Percentiles rank a stretch among this genome's conserved stretches.
Conservation (phyloP, 345 rosid genomes). For the Eucalyptus guilfoylei region DNA sequence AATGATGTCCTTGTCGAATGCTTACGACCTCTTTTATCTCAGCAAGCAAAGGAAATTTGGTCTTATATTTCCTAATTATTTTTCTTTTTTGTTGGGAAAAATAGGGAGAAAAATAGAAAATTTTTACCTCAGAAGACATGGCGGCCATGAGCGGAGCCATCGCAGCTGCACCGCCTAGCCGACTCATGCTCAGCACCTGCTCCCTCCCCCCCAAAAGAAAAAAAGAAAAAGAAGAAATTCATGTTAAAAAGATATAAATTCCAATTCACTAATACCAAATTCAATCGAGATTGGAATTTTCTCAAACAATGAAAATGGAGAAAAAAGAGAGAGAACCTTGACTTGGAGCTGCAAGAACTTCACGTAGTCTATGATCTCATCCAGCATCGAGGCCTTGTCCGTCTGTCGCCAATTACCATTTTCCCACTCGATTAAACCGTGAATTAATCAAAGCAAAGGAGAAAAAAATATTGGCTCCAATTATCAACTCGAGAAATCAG, state of each 20-base stretch:
- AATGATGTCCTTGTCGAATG: too few species aligned
- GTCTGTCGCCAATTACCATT: constrained; percentile 34
- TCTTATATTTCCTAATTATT: neutral
- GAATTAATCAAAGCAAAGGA: too few species aligned
- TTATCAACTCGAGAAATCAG: neutral
- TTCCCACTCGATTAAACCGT: neutral
- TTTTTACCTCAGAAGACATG: constrained; percentile 53
- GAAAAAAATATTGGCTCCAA: neutral
- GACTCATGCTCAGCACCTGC: constrained; percentile 94
- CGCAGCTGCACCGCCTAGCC: constrained; percentile 77
- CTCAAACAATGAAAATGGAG: neutral
- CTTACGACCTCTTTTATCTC: too few species aligned
- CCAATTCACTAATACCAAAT: constrained; percentile 2
- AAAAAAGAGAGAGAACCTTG: constrained; percentile 35
- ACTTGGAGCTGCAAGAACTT: constrained; percentile 99
- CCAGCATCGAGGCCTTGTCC: constrained; percentile 97
- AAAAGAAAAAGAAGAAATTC: neutral
- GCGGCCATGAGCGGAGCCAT: constrained; percentile 80
- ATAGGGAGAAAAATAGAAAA: neutral
- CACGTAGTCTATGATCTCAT: constrained; percentile 97
- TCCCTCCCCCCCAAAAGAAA: neutral
- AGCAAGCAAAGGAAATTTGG: too few species aligned
- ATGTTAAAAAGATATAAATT: neutral
- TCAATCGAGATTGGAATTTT: neutral
- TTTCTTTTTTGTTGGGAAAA: neutral